Evolutionary conservation across 2,329 filamentous ascomycete species (phyloP).

Genomic region (Alternaria sp.): DNA sequence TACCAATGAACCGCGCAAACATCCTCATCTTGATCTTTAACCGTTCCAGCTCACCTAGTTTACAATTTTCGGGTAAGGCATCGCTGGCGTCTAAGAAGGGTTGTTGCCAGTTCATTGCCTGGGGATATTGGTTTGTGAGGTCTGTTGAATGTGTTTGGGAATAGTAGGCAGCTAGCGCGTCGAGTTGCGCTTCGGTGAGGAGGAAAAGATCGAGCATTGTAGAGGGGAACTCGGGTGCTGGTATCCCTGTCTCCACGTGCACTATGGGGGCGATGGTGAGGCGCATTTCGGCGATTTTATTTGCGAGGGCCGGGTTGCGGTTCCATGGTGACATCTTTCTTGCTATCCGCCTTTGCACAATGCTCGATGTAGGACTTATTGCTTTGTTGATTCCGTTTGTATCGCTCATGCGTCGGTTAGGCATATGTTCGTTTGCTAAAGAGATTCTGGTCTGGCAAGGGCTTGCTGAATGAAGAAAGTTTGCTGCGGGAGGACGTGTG

Average conservation of each 20-base stretch:
- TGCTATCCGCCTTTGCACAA: slow-evolving; percentile 18
- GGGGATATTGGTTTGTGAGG: slow-evolving; percentile 63
- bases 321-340: slow-evolving; percentile 13
- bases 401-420: slow-evolving; percentile 14
- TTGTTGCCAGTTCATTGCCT: slow-evolving; percentile 67
- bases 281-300: slow-evolving; percentile 70
- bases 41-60: slow-evolving; percentile 47
- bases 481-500: slow-evolving; percentile 14
- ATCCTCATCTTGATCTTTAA: slow-evolving; percentile 67
- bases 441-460: not conserved
- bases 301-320: slow-evolving; percentile 57
- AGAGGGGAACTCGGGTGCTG: slow-evolving; percentile 69
- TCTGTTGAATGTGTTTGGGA: slow-evolving; percentile 69
- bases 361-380: slow-evolving; percentile 8
- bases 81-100: slow-evolving; percentile 45
- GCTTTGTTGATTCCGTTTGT: slow-evolving; percentile 20
- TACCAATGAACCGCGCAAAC: slow-evolving; percentile 75
- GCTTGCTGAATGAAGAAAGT: slow-evolving; percentile 1
- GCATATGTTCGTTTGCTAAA: slow-evolving; percentile 6
- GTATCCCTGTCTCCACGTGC: slow-evolving; percentile 64
- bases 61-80: slow-evolving; percentile 22
- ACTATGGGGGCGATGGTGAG: slow-evolving; percentile 69
- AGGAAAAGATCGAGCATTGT: slow-evolving; percentile 76
- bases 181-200: slow-evolving; percentile 72
- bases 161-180: slow-evolving; percentile 74